phyloP scores from a whole-genome alignment of 1,284 basidiomycete species.

The Meira miltonrushii region DNA sequence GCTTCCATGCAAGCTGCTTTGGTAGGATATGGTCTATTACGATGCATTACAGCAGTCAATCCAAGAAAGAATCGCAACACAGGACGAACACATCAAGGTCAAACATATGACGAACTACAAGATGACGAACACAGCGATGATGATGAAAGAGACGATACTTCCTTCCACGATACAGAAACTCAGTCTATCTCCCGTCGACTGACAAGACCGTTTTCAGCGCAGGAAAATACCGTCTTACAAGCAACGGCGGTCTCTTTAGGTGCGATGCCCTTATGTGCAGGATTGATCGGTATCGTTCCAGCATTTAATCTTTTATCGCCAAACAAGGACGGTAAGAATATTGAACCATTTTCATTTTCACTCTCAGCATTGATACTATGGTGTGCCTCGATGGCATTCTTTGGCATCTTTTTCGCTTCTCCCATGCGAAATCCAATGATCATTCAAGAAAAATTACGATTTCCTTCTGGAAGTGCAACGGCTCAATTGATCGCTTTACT shows the following conservation, averaged over 20 bases:
- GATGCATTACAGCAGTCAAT: slow-evolving; percentile 54
- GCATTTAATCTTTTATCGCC: slow-evolving; percentile 73
- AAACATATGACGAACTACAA: too few species aligned
- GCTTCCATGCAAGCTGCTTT: slow-evolving; percentile 92
- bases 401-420: slow-evolving; percentile 83
- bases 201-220: slow-evolving; percentile 65
- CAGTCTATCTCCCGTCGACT: slow-evolving; percentile 10
- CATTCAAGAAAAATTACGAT: slow-evolving; percentile 84
- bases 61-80: too few species aligned
- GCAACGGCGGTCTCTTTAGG: slow-evolving; percentile 80
- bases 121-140: too few species aligned
- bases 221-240: slow-evolving; percentile 84
- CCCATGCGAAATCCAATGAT: slow-evolving; percentile 92
- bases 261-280: slow-evolving; percentile 78
- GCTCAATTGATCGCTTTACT: slow-evolving; percentile 89
- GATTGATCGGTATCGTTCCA: slow-evolving; percentile 89
- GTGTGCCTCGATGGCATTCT: slow-evolving; percentile 78
- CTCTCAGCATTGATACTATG: slow-evolving; percentile 71
- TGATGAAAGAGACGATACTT: background rate
- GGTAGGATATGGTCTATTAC: slow-evolving; percentile 80
- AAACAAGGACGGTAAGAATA: slow-evolving; percentile 66
- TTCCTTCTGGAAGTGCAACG: slow-evolving; percentile 90
- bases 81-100: too few species aligned
- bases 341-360: slow-evolving; percentile 64
- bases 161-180: background rate